A percentile compares a stretch with the other conserved stretches of the same genome.
These are phyloP conservation scores for Penicillium sp. DNA, from an alignment of 2,329 filamentous ascomycete genomes.

Conservation along the genomic window DNA sequence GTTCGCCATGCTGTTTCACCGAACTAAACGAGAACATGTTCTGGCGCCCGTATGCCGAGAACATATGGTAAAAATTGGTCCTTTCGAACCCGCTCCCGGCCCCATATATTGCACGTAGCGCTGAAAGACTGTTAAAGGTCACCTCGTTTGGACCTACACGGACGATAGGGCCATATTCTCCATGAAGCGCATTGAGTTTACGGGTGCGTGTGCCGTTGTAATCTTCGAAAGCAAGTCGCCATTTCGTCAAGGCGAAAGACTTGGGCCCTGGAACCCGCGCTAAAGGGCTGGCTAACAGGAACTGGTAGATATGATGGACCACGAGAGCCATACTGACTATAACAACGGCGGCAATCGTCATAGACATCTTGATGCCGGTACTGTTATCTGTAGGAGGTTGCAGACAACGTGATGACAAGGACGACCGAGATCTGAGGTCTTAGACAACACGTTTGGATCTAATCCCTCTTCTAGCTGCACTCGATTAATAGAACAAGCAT, in stretches of 20 bases:
- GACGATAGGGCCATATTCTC: slow-evolving; percentile 52
- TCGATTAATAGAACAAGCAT: too few relatives aligned
- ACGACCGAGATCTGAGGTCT: too few relatives aligned
- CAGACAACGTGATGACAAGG: too few relatives aligned
- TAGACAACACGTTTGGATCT: too few relatives aligned
- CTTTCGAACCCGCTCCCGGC: slow-evolving; percentile 57
- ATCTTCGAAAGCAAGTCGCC: slow-evolving; percentile 53
- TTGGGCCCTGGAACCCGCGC: slow-evolving; percentile 40
- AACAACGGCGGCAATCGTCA: too few relatives aligned
- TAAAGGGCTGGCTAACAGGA: slow-evolving; percentile 6
- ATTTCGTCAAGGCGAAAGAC: slow-evolving; percentile 48
- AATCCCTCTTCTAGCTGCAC: too few relatives aligned
- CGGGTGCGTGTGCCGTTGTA: slow-evolving; percentile 49
- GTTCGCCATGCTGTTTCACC: slow-evolving; percentile 49
- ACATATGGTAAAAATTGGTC: slow-evolving; percentile 60
- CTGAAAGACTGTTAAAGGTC: slow-evolving; percentile 49
- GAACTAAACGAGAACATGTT: slow-evolving; percentile 59
- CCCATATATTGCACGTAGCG: slow-evolving; percentile 59
- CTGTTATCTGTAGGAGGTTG: too few relatives aligned
- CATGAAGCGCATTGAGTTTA: slow-evolving; percentile 49
- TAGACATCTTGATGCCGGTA: too few relatives aligned
- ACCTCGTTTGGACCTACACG: slow-evolving; percentile 55
- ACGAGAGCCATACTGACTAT: too few relatives aligned
- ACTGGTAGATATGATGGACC: slow-evolving; percentile 2
- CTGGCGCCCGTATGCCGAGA: slow-evolving; percentile 57